Percentiles rank a stretch among this genome's conserved stretches.
Conservation (phyloP, 179 eudicot species). For the Patellifolia procumbens region DNA sequence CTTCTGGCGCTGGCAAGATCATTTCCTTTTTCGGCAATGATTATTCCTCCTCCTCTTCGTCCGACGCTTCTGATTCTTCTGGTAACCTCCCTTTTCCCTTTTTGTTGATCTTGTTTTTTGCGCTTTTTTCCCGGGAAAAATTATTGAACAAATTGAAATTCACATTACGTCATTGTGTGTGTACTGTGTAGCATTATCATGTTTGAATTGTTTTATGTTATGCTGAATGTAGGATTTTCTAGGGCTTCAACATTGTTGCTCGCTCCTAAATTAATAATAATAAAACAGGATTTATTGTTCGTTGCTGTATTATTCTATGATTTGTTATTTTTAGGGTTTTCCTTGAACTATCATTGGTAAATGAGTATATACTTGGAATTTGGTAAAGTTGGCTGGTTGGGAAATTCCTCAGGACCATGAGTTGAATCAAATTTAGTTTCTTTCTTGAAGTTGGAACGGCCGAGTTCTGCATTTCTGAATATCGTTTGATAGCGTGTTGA, state of each 20-base stretch:
- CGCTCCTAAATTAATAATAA: too few species aligned
- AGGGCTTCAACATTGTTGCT: background rate
- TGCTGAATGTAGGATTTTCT: background rate
- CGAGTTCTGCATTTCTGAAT: background rate
- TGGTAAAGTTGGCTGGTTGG: background rate
- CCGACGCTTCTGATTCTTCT: constrained; percentile 36
- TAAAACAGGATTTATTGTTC: background rate
- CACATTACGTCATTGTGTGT: background rate
- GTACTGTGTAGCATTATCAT: background rate
- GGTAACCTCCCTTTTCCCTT: constrained; percentile 27
- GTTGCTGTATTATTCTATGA: background rate
- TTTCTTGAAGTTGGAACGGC: background rate
- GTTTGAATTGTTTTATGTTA: background rate
- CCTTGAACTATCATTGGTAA: background rate
- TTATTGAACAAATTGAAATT: background rate
- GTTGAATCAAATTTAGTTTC: background rate
- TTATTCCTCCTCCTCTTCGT: constrained; percentile 45
- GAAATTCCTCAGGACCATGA: background rate
- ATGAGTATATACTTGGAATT: background rate
- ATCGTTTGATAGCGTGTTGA: background rate
- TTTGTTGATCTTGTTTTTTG: background rate
- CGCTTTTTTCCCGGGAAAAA: background rate
- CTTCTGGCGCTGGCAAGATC: constrained; percentile 68
- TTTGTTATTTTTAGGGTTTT: background rate
- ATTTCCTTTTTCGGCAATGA: constrained; percentile 44